Conservation (phyloP, 1,284 basidiomycete genomes). For the Phellinidium pouzarii region DNA sequence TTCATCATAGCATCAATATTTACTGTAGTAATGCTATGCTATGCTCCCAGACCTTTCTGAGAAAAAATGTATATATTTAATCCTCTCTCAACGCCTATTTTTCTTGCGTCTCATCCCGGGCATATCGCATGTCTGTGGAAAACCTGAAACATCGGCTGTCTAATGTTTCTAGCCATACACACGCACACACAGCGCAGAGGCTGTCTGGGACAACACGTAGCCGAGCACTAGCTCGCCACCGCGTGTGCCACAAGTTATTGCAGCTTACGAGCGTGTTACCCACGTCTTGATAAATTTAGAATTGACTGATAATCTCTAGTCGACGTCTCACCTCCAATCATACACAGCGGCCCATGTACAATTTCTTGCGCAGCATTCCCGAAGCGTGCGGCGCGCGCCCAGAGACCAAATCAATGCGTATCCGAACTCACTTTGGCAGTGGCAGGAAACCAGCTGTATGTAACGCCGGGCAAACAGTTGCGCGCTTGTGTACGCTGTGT, state of each 20-base stretch:
- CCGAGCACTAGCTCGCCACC: not conserved
- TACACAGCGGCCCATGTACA: not conserved
- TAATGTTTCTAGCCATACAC: too few species aligned
- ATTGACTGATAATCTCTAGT: not conserved
- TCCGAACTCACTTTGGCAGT: not conserved
- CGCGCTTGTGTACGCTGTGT: too few species aligned
- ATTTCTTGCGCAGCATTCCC: not conserved
- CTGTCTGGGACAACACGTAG: too few species aligned
- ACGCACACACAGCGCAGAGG: too few species aligned
- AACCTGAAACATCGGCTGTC: not conserved
- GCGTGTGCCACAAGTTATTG: not conserved
- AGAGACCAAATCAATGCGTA: not conserved
- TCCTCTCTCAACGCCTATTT: too few species aligned
- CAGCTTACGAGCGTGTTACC: not conserved
- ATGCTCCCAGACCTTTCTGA: too few species aligned
- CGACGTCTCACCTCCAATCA: not conserved
- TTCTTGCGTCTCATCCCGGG: too few species aligned
- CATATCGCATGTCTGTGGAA: not conserved
- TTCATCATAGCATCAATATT: too few species aligned
- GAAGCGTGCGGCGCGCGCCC: not conserved
- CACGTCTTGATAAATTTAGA: not conserved
- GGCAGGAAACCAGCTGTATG: not conserved
- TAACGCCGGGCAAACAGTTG: not conserved
- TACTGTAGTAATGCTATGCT: too few species aligned
- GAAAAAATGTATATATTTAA: too few species aligned